Evolutionary conservation across 345 rosid species (phyloP), one percentile per base, ranked within the genome.

Genomic region (Punica granatum): DNA sequence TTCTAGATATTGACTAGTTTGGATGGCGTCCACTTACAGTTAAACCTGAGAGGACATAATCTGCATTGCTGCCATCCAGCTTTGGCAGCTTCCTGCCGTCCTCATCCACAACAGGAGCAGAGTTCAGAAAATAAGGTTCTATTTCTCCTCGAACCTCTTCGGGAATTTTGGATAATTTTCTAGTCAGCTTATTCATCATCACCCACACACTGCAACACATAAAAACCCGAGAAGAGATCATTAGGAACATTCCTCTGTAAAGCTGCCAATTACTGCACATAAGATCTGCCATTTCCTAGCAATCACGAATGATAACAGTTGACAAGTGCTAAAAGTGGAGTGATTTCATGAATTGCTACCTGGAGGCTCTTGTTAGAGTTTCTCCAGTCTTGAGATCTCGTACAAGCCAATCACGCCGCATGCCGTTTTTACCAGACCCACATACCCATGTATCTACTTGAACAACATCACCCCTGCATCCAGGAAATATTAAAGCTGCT

Each of bases 181-280:
- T 87, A 41, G 98, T 95, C 69, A 82, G 68, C 83, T 92, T 95
- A 87, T 95, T 95, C 98, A 95, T 92, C 99, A 92, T 88, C 78
- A 95, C 98, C 96, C 98, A 95, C 54, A 91, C 84, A 79, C 99
- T 92, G 87, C 81, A 75, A 60, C 35, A 49, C 66, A 68, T 46
- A n/a, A n/a, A 75, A 35, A 66, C 64, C 9, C 69, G 31, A 35
- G 58, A 39, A 32, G 49, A 18, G 33, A 36, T 26, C 58, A 26
- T 49, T 21, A n/a, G 2, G 25, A 23, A 49, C 12, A 26, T 49
- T n/a, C 56, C 28, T 7, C 28, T 7, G 53, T 49, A 39, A 72
- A 69, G 62, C n/a, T 46, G 44, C 16, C 11, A 10, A 23, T 7
- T 8, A 51, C 32, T 56, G 14, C 33, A 48, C 18, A 18, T 48